Base-by-base conservation (phyloP, 805 yeast species). In the Saturnispora serradocipensis region DNA sequence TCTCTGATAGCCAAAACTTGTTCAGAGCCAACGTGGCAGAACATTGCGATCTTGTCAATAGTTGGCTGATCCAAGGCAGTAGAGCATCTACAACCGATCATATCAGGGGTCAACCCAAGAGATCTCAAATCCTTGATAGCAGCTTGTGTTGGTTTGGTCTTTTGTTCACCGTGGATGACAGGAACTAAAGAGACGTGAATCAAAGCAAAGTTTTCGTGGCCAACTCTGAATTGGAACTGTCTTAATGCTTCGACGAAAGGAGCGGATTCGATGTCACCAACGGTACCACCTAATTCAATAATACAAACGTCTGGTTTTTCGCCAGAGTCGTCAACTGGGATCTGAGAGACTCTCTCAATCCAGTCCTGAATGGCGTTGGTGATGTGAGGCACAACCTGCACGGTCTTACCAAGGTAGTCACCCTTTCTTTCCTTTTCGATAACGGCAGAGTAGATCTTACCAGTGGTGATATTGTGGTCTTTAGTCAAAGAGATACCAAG, bases 71-170 rank as follows among this genome's bases (percentile, higher is more conserved):
- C 95, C 60, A 93, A 78, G 64, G 78, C 78, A 59, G 86, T 86
- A 49, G 88, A 77, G 75, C 99, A 93, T 74, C 99, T 82, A 75
- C 98, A 91, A 53, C 98, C 99, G 72, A 93, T 88, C 81, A 93
- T 84, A 69, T 93, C 98, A 20, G 98, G 98, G 38, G 84, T 81
- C 67, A 93, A 79, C 62, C 99, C 99, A 55, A 91, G 74, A 45
- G 96, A 86, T 72, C 99, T 85, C 70, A 93, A 78, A 69, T 93
- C 99, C 69, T 89, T 88, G 65, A 93, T 86, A 46, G 99, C 99
- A 57, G 98, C 99, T 74, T 93, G 99, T 11, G 99, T 93, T 53
- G 99, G 99, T 72, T 93, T 93, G 43, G 99, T 93, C 77, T 93
- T 93, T 71, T 93, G 97, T 75, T 93, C 99, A 56, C 98, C 99